Conservation (phyloP, 2,329 filamentous ascomycete genomes). For the Domatiomyces catenatus region DNA sequence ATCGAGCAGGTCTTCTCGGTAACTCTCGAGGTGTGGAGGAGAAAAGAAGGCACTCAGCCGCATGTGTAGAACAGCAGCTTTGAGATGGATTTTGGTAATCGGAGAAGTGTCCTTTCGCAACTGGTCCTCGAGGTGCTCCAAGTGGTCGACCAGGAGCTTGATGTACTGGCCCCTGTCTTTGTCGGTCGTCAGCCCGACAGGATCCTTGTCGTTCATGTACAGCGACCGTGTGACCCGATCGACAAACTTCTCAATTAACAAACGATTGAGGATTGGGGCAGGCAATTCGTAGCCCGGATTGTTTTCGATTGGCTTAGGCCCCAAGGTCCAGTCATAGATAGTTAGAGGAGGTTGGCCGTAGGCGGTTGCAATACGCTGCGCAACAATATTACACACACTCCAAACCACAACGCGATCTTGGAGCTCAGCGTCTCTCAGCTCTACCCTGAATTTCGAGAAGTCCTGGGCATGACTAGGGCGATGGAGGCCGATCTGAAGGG, state of each 20-base stretch:
- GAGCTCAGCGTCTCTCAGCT: constrained; percentile 47
- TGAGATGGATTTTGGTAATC: constrained; percentile 34
- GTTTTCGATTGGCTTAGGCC: constrained; percentile 25
- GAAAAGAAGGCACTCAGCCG: constrained; percentile 37
- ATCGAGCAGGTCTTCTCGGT: constrained; percentile 30
- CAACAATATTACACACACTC: constrained; percentile 53
- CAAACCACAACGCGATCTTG: constrained; percentile 50
- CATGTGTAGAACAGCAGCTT: constrained; percentile 32
- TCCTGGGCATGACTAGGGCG: constrained; percentile 47
- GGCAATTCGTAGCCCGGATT: constrained; percentile 36
- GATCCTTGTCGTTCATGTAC: constrained; percentile 41
- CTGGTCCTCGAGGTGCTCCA: constrained; percentile 39
- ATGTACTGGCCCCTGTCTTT: constrained; percentile 31
- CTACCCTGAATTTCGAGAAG: constrained; percentile 35
- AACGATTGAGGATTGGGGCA: constrained; percentile 34
- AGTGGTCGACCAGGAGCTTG: constrained; percentile 31
- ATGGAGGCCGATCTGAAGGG: constrained; percentile 52
- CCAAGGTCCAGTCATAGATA: constrained; percentile 44
- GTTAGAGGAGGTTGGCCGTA: constrained; percentile 51
- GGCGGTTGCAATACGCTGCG: constrained; percentile 52
- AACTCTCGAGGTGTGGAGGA: constrained; percentile 31
- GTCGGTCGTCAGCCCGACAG: constrained; percentile 35
- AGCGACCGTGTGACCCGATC: constrained; percentile 42
- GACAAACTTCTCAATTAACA: constrained; percentile 44
- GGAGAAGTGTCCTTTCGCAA: constrained; percentile 26